Percentiles rank a stretch among this genome's conserved stretches.
These are phyloP conservation scores for Cyclotella atomus DNA, from an alignment of 108 stramenopile genomes.

Conservation along the genomic window DNA sequence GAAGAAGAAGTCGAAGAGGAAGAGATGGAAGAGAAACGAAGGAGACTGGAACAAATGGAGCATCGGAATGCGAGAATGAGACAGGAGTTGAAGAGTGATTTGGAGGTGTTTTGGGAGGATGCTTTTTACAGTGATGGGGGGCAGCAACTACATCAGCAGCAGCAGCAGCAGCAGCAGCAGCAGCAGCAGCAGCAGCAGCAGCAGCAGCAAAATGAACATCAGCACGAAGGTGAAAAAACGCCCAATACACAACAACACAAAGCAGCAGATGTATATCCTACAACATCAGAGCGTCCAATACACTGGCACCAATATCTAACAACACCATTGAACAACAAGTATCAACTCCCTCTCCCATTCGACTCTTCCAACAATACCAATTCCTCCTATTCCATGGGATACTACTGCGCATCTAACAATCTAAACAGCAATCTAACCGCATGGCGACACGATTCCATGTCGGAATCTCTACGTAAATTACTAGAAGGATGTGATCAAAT, in stretches of 20 bases:
- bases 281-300: slow-evolving; percentile 32
- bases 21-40: slow-evolving; percentile 25
- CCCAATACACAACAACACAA: neutral
- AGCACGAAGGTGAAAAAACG: no score
- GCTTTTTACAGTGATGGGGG: slow-evolving; percentile 31
- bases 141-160: no score
- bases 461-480: slow-evolving; percentile 61
- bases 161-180: no score
- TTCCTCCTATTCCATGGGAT: slow-evolving; percentile 38
- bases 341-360: slow-evolving; percentile 56
- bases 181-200: no score
- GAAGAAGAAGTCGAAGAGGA: slow-evolving; percentile 44
- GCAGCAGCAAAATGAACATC: no score
- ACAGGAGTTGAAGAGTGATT: slow-evolving; percentile 19
- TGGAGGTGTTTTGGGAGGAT: slow-evolving; percentile 37
- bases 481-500: slow-evolving; percentile 73
- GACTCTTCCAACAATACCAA: slow-evolving; percentile 21
- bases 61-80: slow-evolving; percentile 23
- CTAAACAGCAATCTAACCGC: neutral
- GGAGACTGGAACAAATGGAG: slow-evolving; percentile 37
- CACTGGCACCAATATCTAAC: slow-evolving; percentile 74
- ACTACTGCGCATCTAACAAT: no score
- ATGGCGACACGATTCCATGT: slow-evolving; percentile 57
- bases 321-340: slow-evolving; percentile 65
- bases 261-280: neutral